Conservation (phyloP, 768 basidiomycete species). For the Candolleomyces eurysporus region DNA sequence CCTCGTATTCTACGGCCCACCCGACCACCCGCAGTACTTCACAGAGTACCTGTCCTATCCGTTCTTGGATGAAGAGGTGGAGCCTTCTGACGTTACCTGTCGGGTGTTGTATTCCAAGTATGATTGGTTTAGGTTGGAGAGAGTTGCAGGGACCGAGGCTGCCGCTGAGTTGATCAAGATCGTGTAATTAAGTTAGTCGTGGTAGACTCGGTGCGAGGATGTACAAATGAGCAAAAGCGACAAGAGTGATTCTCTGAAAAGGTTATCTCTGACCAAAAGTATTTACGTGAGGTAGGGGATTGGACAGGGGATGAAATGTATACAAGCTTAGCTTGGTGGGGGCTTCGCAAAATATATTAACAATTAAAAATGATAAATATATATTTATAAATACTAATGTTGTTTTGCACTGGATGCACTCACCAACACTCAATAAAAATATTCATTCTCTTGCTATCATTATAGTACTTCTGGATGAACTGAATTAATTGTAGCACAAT, state of each 20-base stretch:
- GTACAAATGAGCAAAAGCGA: too few relatives aligned
- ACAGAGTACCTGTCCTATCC: slow-evolving; percentile 87
- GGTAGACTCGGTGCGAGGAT: not conserved
- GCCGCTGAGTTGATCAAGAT: slow-evolving; percentile 42
- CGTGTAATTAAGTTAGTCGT: not conserved
- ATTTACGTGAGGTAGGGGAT: too few relatives aligned
- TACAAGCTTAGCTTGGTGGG: too few relatives aligned
- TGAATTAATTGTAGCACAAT: too few relatives aligned
- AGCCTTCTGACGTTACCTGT: slow-evolving; percentile 79
- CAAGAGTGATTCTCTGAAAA: not conserved
- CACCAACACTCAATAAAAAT: too few relatives aligned
- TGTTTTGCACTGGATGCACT: too few relatives aligned
- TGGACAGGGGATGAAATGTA: too few relatives aligned
- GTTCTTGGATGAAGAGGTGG: slow-evolving; percentile 88
- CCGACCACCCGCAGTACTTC: slow-evolving; percentile 90
- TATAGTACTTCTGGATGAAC: too few relatives aligned
- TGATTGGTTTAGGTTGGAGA: slow-evolving; percentile 84
- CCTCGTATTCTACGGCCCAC: slow-evolving; percentile 89
- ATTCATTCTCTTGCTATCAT: too few relatives aligned
- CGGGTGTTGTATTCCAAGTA: slow-evolving; percentile 84
- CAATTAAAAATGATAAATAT: too few relatives aligned
- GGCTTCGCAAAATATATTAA: too few relatives aligned
- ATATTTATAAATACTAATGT: too few relatives aligned
- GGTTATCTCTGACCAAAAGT: not conserved
- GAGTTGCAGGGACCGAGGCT: slow-evolving; percentile 66